A percentile compares a stretch with the other conserved stretches of the same genome.
phyloP scores from a whole-genome alignment of 768 basidiomycete species.

The Macrolepiota dolichaula region DNA sequence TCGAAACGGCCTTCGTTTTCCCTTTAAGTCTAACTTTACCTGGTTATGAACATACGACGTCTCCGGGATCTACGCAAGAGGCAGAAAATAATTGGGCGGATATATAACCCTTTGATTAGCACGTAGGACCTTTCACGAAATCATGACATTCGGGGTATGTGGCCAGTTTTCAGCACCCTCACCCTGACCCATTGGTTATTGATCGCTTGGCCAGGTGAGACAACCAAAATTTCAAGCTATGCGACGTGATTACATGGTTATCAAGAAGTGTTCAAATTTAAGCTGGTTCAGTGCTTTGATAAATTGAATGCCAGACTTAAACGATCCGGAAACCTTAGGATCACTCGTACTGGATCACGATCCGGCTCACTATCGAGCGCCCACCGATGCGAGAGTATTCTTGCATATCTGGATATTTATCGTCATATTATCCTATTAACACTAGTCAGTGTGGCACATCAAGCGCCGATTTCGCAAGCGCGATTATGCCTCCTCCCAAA shows the following conservation, averaged over 20 bases:
- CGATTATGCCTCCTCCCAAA: constrained; percentile 5
- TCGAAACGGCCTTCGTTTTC: constrained; percentile 3
- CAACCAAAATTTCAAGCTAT: neutral
- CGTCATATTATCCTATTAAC: neutral
- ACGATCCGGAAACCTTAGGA: constrained; percentile 2
- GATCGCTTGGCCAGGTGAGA: neutral
- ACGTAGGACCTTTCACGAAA: neutral
- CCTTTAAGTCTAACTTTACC: neutral
- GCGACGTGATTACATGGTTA: neutral
- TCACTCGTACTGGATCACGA: neutral
- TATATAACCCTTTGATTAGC: neutral
- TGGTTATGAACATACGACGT: constrained; percentile 4
- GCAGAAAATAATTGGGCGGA: neutral
- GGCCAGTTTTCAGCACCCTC: neutral
- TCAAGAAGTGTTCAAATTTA: constrained; percentile 4
- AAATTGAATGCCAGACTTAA: constrained; percentile 7
- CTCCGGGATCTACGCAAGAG: constrained; percentile 1
- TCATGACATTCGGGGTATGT: neutral
- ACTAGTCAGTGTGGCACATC: neutral
- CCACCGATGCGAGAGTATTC: neutral
- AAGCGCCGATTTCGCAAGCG: neutral
- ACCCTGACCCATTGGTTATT: neutral
- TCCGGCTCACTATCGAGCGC: neutral
- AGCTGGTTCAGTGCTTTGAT: constrained; percentile 8
- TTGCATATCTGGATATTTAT: neutral